Evolutionary conservation across 345 rosid genomes (phyloP), one percentile per base, ranked within the genome.

Genomic region (Limnanthes douglasii): DNA sequence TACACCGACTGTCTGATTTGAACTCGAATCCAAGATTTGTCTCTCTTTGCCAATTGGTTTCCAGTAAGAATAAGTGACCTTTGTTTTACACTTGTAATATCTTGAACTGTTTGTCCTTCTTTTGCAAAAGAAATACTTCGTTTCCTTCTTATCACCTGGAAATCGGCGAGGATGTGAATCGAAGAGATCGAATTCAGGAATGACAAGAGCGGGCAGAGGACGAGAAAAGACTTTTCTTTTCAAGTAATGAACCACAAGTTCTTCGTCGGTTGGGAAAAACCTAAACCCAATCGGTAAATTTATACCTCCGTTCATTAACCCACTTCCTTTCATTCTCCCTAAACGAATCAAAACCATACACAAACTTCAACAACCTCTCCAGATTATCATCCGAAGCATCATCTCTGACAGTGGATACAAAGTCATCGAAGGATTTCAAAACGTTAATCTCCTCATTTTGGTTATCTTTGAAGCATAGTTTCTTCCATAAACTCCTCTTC

Each of bases 241-340:
- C 51, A 90, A 62, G 62, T 90, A 90, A 46, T 84, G 88, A 55
- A 84, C 69, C 0, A 90, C 88, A 23, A 90, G 84, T 45, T 90
- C 96, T 37, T 90, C 94, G 29, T 84, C 98, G 3, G 96, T 84
- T 0, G 98, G 96, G 51, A 84, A 96, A 59, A 90, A 84, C 19
- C 98, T 62, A 31, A 90, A 90, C 4, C 98, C 98, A 23, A 94
- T 96, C 15, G 98, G 96, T 41, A 90, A 45, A 49, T 86, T 81
- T 8, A 80, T 41, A 18, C 69, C 68, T 18, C 94, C 92, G 54
- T 80, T 77, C 48, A 64, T 84, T 2, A 75, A n/a, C n/a, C n/a
- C n/a, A n/a, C n/a, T n/a, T n/a, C n/a, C n/a, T n/a, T n/a, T n/a
- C n/a, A n/a, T n/a, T n/a, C n/a, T n/a, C n/a, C n/a, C n/a, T n/a